These are phyloP conservation scores for Anthracocystis panici-leucophaei DNA, from an alignment of 1,284 basidiomycete species.

Conservation along the genomic window DNA sequence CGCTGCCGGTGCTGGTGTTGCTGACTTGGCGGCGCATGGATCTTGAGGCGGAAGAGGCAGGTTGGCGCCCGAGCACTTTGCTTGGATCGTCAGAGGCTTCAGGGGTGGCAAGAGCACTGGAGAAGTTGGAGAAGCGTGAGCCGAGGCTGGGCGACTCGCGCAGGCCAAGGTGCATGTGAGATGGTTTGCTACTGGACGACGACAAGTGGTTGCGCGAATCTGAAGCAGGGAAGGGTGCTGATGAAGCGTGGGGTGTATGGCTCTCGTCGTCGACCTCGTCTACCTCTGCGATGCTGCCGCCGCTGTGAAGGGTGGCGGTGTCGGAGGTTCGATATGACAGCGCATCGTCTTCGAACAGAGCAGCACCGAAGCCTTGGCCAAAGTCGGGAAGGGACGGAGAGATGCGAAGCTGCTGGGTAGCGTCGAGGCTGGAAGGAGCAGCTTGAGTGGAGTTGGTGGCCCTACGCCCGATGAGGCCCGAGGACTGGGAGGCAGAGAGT, in stretches of 20 bases:
- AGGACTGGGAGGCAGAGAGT: slow-evolving; percentile 31
- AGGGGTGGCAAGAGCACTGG: slow-evolving; percentile 47
- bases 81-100: slow-evolving; percentile 31
- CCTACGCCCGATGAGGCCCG: slow-evolving; percentile 11
- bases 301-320: slow-evolving; percentile 10
- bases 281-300: slow-evolving; percentile 36
- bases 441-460: slow-evolving; percentile 3
- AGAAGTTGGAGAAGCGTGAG: slow-evolving; percentile 60
- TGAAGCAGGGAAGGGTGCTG: slow-evolving; percentile 26
- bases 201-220: slow-evolving; percentile 5
- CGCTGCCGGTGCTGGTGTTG: slow-evolving; percentile 1
- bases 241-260: slow-evolving; percentile 28
- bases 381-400: slow-evolving; percentile 50
- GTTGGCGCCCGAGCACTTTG: slow-evolving; percentile 31
- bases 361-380: slow-evolving; percentile 36
- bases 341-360: slow-evolving; percentile 33
- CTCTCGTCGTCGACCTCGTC: slow-evolving; percentile 28
- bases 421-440: background rate
- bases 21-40: slow-evolving; percentile 14
- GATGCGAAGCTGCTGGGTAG: slow-evolving; percentile 16
- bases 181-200: slow-evolving; percentile 11
- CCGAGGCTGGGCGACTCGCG: slow-evolving; percentile 43
- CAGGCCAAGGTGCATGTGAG: slow-evolving; percentile 40
- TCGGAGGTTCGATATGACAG: slow-evolving; percentile 5
- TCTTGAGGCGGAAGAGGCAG: slow-evolving; percentile 8